Evolutionary conservation across 2,329 filamentous ascomycete species (phyloP).

Genomic region (Nemania sp.): DNA sequence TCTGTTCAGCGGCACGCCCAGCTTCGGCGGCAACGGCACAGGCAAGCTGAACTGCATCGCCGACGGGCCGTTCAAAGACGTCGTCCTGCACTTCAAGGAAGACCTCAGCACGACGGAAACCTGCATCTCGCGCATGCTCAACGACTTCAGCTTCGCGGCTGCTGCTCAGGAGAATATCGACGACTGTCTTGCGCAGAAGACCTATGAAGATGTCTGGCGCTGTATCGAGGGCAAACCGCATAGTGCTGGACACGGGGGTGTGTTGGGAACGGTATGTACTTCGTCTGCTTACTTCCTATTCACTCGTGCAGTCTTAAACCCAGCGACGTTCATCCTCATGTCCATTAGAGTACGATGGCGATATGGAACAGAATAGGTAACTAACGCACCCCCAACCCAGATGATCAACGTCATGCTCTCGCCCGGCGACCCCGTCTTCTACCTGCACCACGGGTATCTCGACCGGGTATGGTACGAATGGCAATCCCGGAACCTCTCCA

Average conservation of each 20-base stretch:
- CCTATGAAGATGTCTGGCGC: constrained; percentile 22
- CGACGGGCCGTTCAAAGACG: constrained; percentile 42
- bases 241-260: constrained; percentile 28
- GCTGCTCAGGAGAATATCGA: constrained; percentile 22
- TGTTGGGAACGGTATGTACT: constrained; percentile 28
- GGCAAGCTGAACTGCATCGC: constrained; percentile 37
- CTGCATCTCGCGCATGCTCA: constrained; percentile 34
- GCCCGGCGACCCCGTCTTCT: constrained; percentile 36
- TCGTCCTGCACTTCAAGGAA: constrained; percentile 38
- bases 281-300: not conserved
- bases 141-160: constrained; percentile 21
- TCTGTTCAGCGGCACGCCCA: constrained; percentile 37
- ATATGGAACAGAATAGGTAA: not conserved
- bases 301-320: too few relatives aligned
- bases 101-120: constrained; percentile 28
- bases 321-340: too few relatives aligned
- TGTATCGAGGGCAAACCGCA: constrained; percentile 30
- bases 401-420: constrained; percentile 31
- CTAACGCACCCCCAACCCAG: constrained; percentile 16
- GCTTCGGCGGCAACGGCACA: constrained; percentile 41
- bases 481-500: constrained; percentile 28
- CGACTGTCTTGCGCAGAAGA: constrained; percentile 15
- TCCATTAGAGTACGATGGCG: too few relatives aligned
- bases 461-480: constrained; percentile 35
- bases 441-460: constrained; percentile 34